A percentile compares a stretch with the other conserved stretches of the same genome.
phyloP scores from a whole-genome alignment of 495 filamentous ascomycete species.

The Letharia lupina region DNA sequence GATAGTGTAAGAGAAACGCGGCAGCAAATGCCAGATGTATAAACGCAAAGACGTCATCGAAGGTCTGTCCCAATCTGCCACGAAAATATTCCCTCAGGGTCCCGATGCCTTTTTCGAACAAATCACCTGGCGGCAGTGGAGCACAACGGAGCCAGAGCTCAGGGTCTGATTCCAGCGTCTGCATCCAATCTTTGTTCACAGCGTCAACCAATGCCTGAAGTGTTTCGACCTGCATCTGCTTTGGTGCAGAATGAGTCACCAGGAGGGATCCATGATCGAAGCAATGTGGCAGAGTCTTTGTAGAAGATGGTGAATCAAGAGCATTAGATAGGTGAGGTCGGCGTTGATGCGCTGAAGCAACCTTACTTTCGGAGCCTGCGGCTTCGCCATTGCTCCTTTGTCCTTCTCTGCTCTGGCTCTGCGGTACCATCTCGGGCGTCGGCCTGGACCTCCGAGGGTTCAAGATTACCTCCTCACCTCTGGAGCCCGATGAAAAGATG shows the following conservation, averaged over 20 bases:
- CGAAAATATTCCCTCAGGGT: neutral
- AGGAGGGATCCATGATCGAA: neutral
- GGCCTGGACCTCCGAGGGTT: too few relatives aligned
- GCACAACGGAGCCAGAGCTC: neutral
- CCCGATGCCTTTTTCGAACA: neutral
- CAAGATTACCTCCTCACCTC: too few relatives aligned
- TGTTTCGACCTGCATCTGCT: conserved; percentile 1
- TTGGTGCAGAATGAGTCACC: neutral
- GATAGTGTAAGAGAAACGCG: conserved; percentile 4
- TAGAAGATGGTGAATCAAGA: neutral
- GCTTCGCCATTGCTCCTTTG: too few relatives aligned
- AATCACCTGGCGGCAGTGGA: neutral
- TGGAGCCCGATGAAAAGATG: too few relatives aligned
- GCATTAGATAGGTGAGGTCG: too few relatives aligned
- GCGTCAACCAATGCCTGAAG: neutral
- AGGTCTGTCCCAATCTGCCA: neutral
- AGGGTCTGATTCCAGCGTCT: neutral
- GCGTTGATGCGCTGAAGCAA: too few relatives aligned
- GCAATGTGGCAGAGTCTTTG: neutral
- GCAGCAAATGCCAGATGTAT: conserved; percentile 11
- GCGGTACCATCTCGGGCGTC: too few relatives aligned
- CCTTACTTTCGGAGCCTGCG: too few relatives aligned
- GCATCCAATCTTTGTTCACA: conserved; percentile 7
- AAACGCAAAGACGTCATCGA: conserved; percentile 6
- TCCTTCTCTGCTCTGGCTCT: too few relatives aligned